Base-by-base conservation (phyloP, 2,329 filamentous ascomycete species). In the Aspergillus sp. region DNA sequence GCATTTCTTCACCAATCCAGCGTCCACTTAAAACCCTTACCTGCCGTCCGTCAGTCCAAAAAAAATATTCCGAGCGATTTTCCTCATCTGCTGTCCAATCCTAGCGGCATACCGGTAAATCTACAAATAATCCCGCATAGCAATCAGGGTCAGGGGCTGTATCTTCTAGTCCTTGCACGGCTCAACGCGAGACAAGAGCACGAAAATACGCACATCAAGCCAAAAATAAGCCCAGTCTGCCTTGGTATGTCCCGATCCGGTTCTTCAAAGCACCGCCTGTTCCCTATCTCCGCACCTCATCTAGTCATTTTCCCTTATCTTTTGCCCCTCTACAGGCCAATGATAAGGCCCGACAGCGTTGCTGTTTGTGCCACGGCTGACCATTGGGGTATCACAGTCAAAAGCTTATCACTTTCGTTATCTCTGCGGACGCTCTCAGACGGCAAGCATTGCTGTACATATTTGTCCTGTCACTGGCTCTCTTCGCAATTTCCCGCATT, bases 241-340 rank as follows among this genome's bases (percentile, higher is more conserved):
- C 43, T 30, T 44, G 39, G 39, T 42, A 42, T 42, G 39, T 42
- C 39, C 26, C 17, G 13, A n/a, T 36, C 34, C 12, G 15, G 15
- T n/a, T 36, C 34, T 36, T 36, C 34, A 36, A n/a, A 36, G 34
- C 34, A 36, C 34, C 34, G 9, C 26, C 26, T 30, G 26, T 30
- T 30, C 26, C 34, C 18, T 30, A 17, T 20, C 13, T 43, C 7
- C 18, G n/a, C 20, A 26, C 32, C 41, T 39, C 36, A 52, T 53
- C 50, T n/a, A n/a, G n/a, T n/a, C n/a, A n/a, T n/a, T 53, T 18
- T 22, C 34, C 55, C 66, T 69, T 69, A 69, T 69, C 66, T 69
- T 30, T 30, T 57, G 51, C 62, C 62, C 64, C 64, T 61, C 64
- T 58, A 62, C 42, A 48, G 52, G 30, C 61, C 55, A 48, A 53